These are phyloP conservation scores for Curvularia hawaiiensis DNA, from an alignment of 2,329 filamentous ascomycete species.

Conservation along the genomic window DNA sequence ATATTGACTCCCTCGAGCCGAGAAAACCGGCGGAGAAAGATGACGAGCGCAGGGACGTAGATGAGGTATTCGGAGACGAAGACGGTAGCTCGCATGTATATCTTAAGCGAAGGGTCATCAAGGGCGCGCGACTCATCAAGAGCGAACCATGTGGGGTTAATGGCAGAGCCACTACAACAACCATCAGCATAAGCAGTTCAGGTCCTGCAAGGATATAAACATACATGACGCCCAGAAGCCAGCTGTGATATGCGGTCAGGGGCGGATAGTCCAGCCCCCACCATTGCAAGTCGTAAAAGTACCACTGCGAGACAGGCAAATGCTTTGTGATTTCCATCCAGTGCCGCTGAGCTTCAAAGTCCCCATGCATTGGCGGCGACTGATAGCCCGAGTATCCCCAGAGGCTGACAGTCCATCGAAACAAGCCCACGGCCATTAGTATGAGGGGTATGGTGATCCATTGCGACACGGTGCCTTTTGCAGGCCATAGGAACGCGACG, in stretches of 20 bases:
- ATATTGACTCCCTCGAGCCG: slow-evolving; percentile 75
- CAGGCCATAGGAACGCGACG: slow-evolving; percentile 92
- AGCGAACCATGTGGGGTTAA: slow-evolving; percentile 86
- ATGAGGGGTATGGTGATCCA: slow-evolving; percentile 90
- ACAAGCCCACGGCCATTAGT: slow-evolving; percentile 87
- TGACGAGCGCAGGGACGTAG: slow-evolving; percentile 82
- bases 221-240: slow-evolving; percentile 83
- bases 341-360: slow-evolving; percentile 97
- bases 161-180: slow-evolving; percentile 65
- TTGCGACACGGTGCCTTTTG: slow-evolving; percentile 81
- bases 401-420: slow-evolving; percentile 88
- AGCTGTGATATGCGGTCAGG: slow-evolving; percentile 97
- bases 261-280: slow-evolving; percentile 99
- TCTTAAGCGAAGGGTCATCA: slow-evolving; percentile 79
- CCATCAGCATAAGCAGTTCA: slow-evolving; percentile 7
- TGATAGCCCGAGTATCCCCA: slow-evolving; percentile 94
- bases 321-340: slow-evolving; percentile 98
- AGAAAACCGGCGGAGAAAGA: slow-evolving; percentile 83
- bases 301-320: slow-evolving; percentile 92
- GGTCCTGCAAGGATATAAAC: slow-evolving; percentile 26
- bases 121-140: slow-evolving; percentile 81
- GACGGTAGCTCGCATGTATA: slow-evolving; percentile 95
- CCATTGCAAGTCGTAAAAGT: slow-evolving; percentile 95
- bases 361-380: slow-evolving; percentile 88
- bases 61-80: slow-evolving; percentile 88